Evolutionary conservation across 768 basidiomycete genomes (phyloP).

Genomic region (Hygrocybe punicea): DNA sequence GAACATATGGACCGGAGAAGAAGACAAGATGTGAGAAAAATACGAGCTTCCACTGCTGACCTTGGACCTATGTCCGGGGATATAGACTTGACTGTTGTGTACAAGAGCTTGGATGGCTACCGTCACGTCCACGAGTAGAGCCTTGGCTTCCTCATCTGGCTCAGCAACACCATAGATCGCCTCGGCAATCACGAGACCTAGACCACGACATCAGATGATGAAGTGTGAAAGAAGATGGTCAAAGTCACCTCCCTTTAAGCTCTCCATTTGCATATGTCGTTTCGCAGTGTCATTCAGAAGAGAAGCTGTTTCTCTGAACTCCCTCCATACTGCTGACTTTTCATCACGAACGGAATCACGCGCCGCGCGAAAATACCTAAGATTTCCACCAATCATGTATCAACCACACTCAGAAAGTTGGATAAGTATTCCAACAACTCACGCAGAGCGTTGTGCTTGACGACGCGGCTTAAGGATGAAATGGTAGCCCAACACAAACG

Average conservation of each 20-base stretch:
- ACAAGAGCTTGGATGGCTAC: slow-evolving; percentile 80
- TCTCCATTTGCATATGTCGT: slow-evolving; percentile 62
- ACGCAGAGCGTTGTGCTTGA: slow-evolving; percentile 53
- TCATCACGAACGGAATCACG: slow-evolving; percentile 58
- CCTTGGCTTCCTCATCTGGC: slow-evolving; percentile 47
- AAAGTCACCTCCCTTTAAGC: slow-evolving; percentile 57
- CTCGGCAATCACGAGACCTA: slow-evolving; percentile 74
- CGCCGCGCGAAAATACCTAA: slow-evolving; percentile 64
- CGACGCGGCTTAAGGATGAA: slow-evolving; percentile 56
- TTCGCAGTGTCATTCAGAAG: slow-evolving; percentile 67
- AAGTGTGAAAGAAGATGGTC: slow-evolving; percentile 12
- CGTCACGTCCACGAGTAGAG: slow-evolving; percentile 71
- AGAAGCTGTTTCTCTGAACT: slow-evolving; percentile 58
- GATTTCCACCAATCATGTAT: background rate
- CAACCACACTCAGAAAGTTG: too few species aligned
- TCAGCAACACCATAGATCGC: slow-evolving; percentile 67
- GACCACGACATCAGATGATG: slow-evolving; percentile 1
- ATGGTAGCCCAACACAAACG: slow-evolving; percentile 51
- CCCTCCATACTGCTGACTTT: slow-evolving; percentile 56
- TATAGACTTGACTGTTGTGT: slow-evolving; percentile 69
- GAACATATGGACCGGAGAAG: background rate
- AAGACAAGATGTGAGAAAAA: slow-evolving; percentile 9
- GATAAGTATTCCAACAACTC: slow-evolving; percentile 28
- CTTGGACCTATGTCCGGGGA: slow-evolving; percentile 74
- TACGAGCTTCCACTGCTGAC: slow-evolving; percentile 39